Evolutionary conservation across 345 rosid genomes (phyloP), one percentile per base, ranked within the genome.

Genomic region (Mallotus nudiflorus): DNA sequence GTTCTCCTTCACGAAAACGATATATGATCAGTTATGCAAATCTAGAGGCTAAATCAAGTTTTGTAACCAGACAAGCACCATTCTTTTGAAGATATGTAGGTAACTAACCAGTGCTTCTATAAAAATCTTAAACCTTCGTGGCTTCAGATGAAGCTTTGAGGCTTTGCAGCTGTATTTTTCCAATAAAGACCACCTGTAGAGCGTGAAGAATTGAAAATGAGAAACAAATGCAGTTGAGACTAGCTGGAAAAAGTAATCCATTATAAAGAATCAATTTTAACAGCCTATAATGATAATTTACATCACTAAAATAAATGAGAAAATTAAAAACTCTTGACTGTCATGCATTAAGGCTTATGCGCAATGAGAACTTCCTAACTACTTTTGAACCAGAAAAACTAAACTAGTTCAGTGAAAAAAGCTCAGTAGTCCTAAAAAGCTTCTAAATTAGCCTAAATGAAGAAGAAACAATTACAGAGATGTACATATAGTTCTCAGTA

Each of bases 131-230:
- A 90, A 92, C 80, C 98, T 87, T 70, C 99, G 88, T 1, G 98
- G 99, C 83, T 91, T 96, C 67, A 90, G 78, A 79, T 92, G 99
- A 85, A 96, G 98, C 83, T 96, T 96, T 73, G 99, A 96, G 75
- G 98, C 98, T 85, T 91, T 92, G 82, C 96, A 96, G 78, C 97
- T 92, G 77, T 96, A 89, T 77, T 92, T 96, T 81, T 92, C 99
- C 82, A 96, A 81, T 73, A 96, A 84, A 76, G 99, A 91, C 98
- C 99, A 96, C 99, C 99, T 96, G 83, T 58, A 79, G 70, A 74
- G 73, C n/a, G 54, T 73, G 39, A 52, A 48, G 27, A 65, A 22
- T 57, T 14, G 35, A 28, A 49, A 45, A 56, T 54, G 49, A 44
- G 69, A 52, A 61, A 55, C 1, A 66, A 24, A 62, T 16, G 44